A percentile compares a stretch with the other conserved stretches of the same genome.
Conservation (phyloP, 2,329 filamentous ascomycete genomes). For the Alternaria solani region DNA sequence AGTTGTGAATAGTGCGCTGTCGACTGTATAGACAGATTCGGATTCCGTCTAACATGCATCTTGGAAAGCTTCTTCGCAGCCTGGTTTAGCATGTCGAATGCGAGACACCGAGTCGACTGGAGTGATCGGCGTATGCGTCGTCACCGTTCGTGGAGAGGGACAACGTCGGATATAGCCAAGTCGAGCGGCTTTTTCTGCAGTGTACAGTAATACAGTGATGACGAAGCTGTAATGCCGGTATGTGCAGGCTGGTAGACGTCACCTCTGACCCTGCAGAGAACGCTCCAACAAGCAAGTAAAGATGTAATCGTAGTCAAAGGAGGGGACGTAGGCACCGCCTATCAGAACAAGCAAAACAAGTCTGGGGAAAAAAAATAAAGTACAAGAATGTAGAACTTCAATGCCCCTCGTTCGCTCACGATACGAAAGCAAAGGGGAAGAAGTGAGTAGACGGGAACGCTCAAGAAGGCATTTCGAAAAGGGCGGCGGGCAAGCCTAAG, state of each 20-base stretch:
- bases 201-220: constrained; percentile 21
- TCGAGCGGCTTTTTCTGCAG: constrained; percentile 19
- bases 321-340: constrained; percentile 31
- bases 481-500: constrained; percentile 18
- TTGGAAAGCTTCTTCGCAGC: constrained; percentile 45
- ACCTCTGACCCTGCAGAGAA: constrained; percentile 30
- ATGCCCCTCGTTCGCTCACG: background rate
- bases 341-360: constrained; percentile 7
- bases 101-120: background rate
- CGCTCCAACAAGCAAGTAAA: constrained; percentile 11
- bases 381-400: constrained; percentile 8
- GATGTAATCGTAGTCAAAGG: constrained; percentile 17
- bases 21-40: constrained; percentile 56
- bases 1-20: constrained; percentile 47
- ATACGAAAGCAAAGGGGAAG: background rate
- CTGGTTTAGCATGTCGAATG: constrained; percentile 48
- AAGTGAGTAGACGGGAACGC: background rate
- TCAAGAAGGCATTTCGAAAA: constrained; percentile 30
- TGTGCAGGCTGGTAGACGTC: constrained; percentile 14
- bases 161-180: constrained; percentile 9
- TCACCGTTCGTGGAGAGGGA: constrained; percentile 5
- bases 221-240: constrained; percentile 8
- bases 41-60: constrained; percentile 59
- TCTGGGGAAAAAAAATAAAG: constrained; percentile 5
- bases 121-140: background rate